These are phyloP conservation scores for Leishmania turanica DNA, from an alignment of 208 protist species.

Conservation along the genomic window DNA sequence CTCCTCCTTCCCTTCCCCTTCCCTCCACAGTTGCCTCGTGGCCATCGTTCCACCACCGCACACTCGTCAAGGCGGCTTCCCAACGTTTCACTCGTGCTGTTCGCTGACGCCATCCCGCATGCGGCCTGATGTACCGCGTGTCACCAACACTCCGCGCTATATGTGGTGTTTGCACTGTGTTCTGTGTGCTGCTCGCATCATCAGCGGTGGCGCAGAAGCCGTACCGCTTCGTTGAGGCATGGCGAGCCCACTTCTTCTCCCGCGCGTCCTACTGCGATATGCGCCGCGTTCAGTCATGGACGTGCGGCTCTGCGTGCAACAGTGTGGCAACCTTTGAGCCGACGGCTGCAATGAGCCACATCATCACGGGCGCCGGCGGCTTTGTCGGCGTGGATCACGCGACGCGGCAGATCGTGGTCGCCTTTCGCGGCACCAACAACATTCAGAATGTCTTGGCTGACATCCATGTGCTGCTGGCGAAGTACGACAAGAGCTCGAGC, in stretches of 20 bases:
- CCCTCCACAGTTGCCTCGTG: background rate
- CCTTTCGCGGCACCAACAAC: conserved; percentile 53
- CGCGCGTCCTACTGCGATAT: conserved; percentile 16
- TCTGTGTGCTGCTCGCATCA: background rate
- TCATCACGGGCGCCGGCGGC: conserved; percentile 10
- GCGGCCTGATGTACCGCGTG: background rate
- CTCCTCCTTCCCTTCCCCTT: background rate
- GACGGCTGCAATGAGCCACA: background rate
- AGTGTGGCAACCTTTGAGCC: background rate
- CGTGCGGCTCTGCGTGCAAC: background rate
- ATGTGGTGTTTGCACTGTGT: background rate
- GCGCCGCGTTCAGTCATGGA: background rate
- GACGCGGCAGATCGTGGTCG: conserved; percentile 29
- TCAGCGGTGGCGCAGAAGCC: background rate
- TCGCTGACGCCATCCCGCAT: background rate
- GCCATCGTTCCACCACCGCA: background rate
- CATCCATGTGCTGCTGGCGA: conserved; percentile 35
- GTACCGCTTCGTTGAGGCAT: background rate
- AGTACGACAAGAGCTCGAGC: conserved; percentile 30
- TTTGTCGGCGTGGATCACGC: conserved; percentile 30
- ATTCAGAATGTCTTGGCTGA: conserved; percentile 17
- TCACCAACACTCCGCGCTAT: background rate
- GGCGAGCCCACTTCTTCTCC: background rate
- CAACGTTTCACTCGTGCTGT: background rate
- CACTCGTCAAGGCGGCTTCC: background rate